phyloP scores from a whole-genome alignment of 2,329 filamentous ascomycete species.

The Xylaria sp. region DNA sequence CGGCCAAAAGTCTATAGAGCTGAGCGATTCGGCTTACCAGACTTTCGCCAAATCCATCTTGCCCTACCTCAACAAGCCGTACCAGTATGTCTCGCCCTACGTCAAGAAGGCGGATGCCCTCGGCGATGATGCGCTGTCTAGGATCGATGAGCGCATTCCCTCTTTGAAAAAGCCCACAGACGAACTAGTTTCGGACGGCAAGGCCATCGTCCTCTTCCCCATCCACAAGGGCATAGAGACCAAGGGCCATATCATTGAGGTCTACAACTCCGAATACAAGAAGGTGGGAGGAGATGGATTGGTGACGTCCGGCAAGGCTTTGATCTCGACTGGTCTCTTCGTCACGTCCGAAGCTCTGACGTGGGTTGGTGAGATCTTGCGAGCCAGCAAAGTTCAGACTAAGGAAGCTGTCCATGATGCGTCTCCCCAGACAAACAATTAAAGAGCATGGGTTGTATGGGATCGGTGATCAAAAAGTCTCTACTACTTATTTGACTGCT shows the following conservation, averaged over 20 bases:
- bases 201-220: slow-evolving; percentile 70
- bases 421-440: slow-evolving; percentile 44
- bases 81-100: slow-evolving; percentile 85
- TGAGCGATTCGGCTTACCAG: slow-evolving; percentile 79
- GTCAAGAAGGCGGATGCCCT: slow-evolving; percentile 82
- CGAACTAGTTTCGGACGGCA: slow-evolving; percentile 73
- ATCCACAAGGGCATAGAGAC: slow-evolving; percentile 69
- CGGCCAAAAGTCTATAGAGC: slow-evolving; percentile 82
- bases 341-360: slow-evolving; percentile 72
- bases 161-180: slow-evolving; percentile 79
- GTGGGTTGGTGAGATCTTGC: slow-evolving; percentile 68
- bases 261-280: slow-evolving; percentile 69
- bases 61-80: slow-evolving; percentile 81
- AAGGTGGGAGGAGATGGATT: slow-evolving; percentile 71
- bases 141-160: slow-evolving; percentile 76
- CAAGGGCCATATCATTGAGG: slow-evolving; percentile 68
- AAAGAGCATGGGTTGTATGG: neutral
- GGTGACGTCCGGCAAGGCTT: slow-evolving; percentile 75
- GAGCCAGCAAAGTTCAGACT: slow-evolving; percentile 69
- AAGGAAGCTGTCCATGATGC: slow-evolving; percentile 65
- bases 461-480: neutral
- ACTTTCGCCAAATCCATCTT: slow-evolving; percentile 81
- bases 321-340: slow-evolving; percentile 73
- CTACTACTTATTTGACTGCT: neutral
- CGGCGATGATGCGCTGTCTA: slow-evolving; percentile 75